Evolutionary conservation across 352 stramenopile species (phyloP).

Genomic region (Blastocystis sp.): DNA sequence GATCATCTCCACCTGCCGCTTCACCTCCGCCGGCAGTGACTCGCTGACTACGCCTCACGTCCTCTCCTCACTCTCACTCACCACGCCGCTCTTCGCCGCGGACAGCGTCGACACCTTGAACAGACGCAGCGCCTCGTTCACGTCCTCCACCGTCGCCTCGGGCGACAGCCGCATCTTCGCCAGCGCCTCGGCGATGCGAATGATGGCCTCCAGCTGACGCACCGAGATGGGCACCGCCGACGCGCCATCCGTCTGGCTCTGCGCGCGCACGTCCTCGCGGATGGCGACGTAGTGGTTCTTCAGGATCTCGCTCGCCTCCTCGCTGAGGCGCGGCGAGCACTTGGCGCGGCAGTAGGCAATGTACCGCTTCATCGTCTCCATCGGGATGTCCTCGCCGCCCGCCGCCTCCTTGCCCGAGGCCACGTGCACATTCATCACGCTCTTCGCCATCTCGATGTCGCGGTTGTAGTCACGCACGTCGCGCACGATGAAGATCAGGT

Average conservation of each 20-base stretch:
- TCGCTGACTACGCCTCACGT: slow-evolving; percentile 39
- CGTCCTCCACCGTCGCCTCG: too few species aligned
- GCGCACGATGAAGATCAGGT: slow-evolving; percentile 98
- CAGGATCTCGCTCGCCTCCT: slow-evolving; percentile 84
- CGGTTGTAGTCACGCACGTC: slow-evolving; percentile 88
- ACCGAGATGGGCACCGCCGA: slow-evolving; percentile 84
- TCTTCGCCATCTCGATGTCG: slow-evolving; percentile 90
- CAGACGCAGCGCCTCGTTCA: slow-evolving; percentile 82
- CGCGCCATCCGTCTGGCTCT: slow-evolving; percentile 80
- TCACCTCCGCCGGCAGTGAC: slow-evolving; percentile 37
- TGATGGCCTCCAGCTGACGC: background rate
- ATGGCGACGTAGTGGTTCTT: slow-evolving; percentile 84
- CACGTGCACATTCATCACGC: slow-evolving; percentile 94
- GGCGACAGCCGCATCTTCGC: too few species aligned
- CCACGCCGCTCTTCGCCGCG: slow-evolving; percentile 84
- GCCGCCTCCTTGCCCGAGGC: slow-evolving; percentile 73
- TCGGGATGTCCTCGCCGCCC: slow-evolving; percentile 3
- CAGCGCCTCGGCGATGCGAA: too few species aligned
- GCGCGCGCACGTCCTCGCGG: slow-evolving; percentile 95
- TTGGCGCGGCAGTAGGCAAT: slow-evolving; percentile 89
- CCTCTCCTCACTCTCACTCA: background rate
- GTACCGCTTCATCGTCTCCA: slow-evolving; percentile 79
- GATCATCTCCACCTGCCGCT: slow-evolving; percentile 61
- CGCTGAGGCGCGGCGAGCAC: slow-evolving; percentile 84
- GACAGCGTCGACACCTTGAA: slow-evolving; percentile 97